Base-by-base conservation (phyloP, 805 yeast genomes). In the Cyberlindnera saturnus region DNA sequence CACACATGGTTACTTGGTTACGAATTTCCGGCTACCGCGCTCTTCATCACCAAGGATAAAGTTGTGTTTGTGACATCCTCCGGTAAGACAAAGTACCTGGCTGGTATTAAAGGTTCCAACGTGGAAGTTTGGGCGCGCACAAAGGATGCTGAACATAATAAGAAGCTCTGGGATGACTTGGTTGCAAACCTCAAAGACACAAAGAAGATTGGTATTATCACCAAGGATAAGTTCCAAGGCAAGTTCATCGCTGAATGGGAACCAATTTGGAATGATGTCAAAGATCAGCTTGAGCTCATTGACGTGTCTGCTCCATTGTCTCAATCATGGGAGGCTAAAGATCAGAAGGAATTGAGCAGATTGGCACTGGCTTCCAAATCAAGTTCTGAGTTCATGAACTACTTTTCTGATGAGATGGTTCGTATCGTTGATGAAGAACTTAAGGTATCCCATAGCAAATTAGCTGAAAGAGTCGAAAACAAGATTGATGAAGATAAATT, bases 1-100 rank as follows among this genome's bases (percentile, higher is more conserved):
- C 97, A 90, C 61, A 84, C 81, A 41, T 91, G 98, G 98, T 68
- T 91, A 42, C 67, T 91, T 39, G 96, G 97, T 4, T 91, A 90
- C 61, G 98, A 93, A 61, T 91, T 91, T 59, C 95, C 96, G n/a
- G 93, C 93, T 40, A 89, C 97, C 2, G 80, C 81, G 28, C 65
- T 91, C 41, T 78, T 74, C 40, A 66, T 90, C 45, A 75, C 85
- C 3, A 71, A 74, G 42, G 76, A 74, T 32, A 79, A 77, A 50
- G 68, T 79, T 32, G 63, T 79, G 4, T 68, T 91, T 42, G 71
- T 90, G 45, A 90, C 97, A 0, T 81, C 91, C 28, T 82, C 80
- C 39, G 87, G 87, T 6, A 91, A 91, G 64, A 88, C 95, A 34
- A 86, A 82, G 61, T 83, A 89, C 66, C 67, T 91, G 52, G 74